Evolutionary conservation across 192 early-diverging fungal species (phyloP).

Genomic region (Coemansia sp.): DNA sequence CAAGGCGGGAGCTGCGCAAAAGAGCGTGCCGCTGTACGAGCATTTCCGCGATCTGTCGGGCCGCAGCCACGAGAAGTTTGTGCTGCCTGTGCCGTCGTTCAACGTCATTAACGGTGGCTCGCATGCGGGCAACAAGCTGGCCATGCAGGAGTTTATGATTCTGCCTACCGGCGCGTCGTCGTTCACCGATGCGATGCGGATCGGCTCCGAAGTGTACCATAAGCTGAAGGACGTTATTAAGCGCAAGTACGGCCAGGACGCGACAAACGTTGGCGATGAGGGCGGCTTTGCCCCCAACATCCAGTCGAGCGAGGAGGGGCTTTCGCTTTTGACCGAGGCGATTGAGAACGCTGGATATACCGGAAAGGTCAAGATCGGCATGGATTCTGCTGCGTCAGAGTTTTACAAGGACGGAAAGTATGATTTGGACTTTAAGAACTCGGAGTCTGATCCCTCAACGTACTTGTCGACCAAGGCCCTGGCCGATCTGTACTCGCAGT

Average conservation of each 20-base stretch:
- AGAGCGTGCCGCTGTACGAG: constrained; percentile 91
- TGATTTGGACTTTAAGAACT: constrained; percentile 98
- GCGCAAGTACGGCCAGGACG: constrained; percentile 98
- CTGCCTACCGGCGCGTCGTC: constrained; percentile 90
- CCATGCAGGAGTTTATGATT: constrained; percentile 99
- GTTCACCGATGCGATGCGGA: constrained; percentile 96
- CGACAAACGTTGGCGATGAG: constrained; percentile 99
- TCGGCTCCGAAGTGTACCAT: constrained; percentile 98
- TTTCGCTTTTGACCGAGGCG: constrained; percentile 84
- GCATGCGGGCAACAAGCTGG: constrained; percentile 99
- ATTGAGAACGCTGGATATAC: constrained; percentile 95
- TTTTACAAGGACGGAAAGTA: constrained; percentile 98
- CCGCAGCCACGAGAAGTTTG: constrained; percentile 74
- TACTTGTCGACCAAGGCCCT: constrained; percentile 76
- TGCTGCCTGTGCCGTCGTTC: constrained; percentile 95
- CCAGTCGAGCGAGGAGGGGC: constrained; percentile 93
- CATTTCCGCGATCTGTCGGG: constrained; percentile 91
- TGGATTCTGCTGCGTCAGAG: constrained; percentile 98
- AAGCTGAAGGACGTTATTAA: constrained; percentile 95
- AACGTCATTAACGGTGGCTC: constrained; percentile 99
- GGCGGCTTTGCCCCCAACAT: constrained; percentile 99
- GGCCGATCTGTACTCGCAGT: constrained; percentile 79
- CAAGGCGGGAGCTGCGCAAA: constrained; percentile 93
- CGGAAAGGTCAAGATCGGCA: constrained; percentile 94
- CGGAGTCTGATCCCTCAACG: constrained; percentile 73